phyloP scores from a whole-genome alignment of 768 basidiomycete genomes.

The Boletus vermiculosoides region DNA sequence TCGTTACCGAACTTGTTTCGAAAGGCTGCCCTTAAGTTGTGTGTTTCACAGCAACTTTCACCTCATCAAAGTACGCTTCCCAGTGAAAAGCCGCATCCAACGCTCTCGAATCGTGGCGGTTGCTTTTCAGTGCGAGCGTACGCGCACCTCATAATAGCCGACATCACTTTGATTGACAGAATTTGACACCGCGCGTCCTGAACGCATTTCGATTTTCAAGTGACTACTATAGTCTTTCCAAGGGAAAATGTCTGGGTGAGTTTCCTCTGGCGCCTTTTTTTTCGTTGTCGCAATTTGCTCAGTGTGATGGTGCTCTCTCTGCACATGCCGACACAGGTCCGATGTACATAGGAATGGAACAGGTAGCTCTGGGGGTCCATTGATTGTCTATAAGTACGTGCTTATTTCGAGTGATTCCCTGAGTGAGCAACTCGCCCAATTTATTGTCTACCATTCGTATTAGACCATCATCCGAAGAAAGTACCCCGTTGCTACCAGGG shows the following conservation, averaged over 20 bases:
- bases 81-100: constrained; percentile 3
- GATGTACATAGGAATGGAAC: neutral
- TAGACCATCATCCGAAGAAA: constrained; percentile 5
- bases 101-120: neutral
- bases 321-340: neutral
- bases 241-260: constrained; percentile 1
- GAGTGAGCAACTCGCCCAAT: neutral
- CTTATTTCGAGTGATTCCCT: too few species aligned
- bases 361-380: neutral
- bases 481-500: constrained; percentile 8
- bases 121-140: constrained; percentile 8
- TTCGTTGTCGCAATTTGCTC: neutral
- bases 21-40: too few species aligned
- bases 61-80: neutral
- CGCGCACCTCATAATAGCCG: neutral
- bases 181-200: neutral
- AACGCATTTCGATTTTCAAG: neutral
- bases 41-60: too few species aligned
- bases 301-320: neutral
- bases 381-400: neutral
- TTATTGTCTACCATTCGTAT: too few species aligned
- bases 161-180: too few species aligned
- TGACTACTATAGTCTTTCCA: too few species aligned
- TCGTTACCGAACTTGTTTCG: too few species aligned
- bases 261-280: neutral